These are phyloP conservation scores for Phyllosticta citribraziliensis DNA, from an alignment of 2,329 filamentous ascomycete species.

Conservation along the genomic window DNA sequence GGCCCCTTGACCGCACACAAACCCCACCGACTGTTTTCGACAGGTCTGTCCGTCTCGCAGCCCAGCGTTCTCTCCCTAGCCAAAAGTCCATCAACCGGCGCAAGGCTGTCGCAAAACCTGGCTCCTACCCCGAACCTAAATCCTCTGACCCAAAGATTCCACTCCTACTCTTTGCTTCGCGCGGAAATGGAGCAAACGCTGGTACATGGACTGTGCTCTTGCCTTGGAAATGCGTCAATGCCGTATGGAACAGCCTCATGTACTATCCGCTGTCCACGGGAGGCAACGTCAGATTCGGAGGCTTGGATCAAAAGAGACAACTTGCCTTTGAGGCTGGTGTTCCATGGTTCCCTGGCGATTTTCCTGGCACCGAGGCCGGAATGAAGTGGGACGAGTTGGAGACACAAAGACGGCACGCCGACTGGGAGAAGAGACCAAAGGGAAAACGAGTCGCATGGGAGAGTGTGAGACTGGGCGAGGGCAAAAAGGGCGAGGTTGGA, in stretches of 20 bases:
- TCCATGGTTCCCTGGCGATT: constrained; percentile 83
- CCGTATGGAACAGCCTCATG: constrained; percentile 79
- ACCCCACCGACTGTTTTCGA: constrained; percentile 54
- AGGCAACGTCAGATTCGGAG: constrained; percentile 72
- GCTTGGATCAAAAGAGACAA: constrained; percentile 69
- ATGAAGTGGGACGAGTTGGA: constrained; percentile 66
- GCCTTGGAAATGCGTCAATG: constrained; percentile 80
- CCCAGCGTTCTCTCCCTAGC: constrained; percentile 56
- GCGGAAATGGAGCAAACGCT: constrained; percentile 43
- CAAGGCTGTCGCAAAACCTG: constrained; percentile 53
- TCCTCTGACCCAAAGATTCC: constrained; percentile 67
- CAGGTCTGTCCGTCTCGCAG: constrained; percentile 53
- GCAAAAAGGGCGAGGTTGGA: constrained; percentile 72
- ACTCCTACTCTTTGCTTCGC: constrained; percentile 56
- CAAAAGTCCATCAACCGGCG: constrained; percentile 77
- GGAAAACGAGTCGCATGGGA: constrained; percentile 71
- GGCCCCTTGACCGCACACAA: constrained; percentile 52
- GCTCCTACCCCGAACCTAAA: constrained; percentile 48
- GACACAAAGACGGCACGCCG: constrained; percentile 46
- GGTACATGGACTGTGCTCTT: constrained; percentile 75
- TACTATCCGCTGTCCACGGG: constrained; percentile 72
- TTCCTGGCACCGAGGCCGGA: constrained; percentile 68
- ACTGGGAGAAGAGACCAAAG: constrained; percentile 71
- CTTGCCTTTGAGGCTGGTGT: constrained; percentile 67
- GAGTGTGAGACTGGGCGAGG: constrained; percentile 62